Conservation (phyloP, 495 filamentous ascomycete species). For the Penicillium angulare region DNA sequence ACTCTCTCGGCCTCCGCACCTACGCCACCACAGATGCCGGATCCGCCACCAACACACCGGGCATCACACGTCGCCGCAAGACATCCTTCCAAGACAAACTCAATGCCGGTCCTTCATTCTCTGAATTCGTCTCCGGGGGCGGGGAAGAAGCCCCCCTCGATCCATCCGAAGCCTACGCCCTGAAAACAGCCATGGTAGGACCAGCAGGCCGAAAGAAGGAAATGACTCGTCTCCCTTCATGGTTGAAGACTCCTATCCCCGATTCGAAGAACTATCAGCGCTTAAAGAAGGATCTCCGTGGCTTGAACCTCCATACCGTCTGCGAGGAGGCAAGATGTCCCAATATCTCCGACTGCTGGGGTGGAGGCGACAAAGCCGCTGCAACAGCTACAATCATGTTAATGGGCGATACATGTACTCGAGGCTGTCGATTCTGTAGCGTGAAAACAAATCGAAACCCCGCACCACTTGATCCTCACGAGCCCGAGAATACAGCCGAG, state of each 20-base stretch:
- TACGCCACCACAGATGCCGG: constrained; percentile 45
- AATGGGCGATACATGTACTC: constrained; percentile 97
- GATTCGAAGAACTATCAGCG: constrained; percentile 82
- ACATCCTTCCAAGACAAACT: constrained; percentile 78
- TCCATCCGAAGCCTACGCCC: constrained; percentile 54
- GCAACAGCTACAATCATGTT: constrained; percentile 99
- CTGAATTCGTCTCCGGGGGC: constrained; percentile 69
- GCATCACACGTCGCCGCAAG: constrained; percentile 38
- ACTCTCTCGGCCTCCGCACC: constrained; percentile 25
- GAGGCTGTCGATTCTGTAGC: constrained; percentile 94
- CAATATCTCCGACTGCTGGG: constrained; percentile 98
- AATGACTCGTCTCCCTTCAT: constrained; percentile 87
- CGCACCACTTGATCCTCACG: constrained; percentile 85
- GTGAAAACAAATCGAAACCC: constrained; percentile 85
- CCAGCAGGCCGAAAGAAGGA: constrained; percentile 75
- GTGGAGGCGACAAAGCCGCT: constrained; percentile 78
- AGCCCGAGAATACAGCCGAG: constrained; percentile 95
- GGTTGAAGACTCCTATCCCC: constrained; percentile 95
- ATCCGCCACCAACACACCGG: constrained; percentile 32
- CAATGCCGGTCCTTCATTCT: constrained; percentile 78
- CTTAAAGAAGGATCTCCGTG: constrained; percentile 89
- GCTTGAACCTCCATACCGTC: constrained; percentile 87
- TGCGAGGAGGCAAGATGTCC: constrained; percentile 97
- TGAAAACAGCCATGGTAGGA: constrained; percentile 77
- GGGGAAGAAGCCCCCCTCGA: constrained; percentile 56